Evolutionary conservation across 2,329 filamentous ascomycete genomes (phyloP).

Genomic region (Fusarium continuum): DNA sequence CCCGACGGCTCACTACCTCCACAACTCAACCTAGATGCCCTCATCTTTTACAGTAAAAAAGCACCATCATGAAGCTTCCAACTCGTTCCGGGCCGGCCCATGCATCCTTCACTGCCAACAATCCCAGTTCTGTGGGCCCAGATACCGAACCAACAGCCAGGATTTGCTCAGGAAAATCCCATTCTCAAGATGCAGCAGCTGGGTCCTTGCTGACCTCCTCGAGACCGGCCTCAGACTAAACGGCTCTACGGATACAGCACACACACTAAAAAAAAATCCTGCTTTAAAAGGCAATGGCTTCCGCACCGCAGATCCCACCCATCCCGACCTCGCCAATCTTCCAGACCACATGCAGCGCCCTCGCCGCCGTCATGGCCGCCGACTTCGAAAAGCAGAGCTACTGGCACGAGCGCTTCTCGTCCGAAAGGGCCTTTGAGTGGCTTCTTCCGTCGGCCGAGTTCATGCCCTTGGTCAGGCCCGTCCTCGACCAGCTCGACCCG

Average conservation of each 20-base stretch:
- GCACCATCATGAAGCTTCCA: slow-evolving; percentile 3
- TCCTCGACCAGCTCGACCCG: slow-evolving; percentile 44
- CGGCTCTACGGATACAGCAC: too few species aligned
- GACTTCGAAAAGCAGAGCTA: slow-evolving; percentile 61
- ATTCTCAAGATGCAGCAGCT: slow-evolving; percentile 28
- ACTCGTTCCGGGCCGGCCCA: slow-evolving; percentile 15
- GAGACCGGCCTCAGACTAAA: slow-evolving; percentile 2
- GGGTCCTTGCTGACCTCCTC: not conserved
- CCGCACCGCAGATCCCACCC: slow-evolving; percentile 36
- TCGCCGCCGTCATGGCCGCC: slow-evolving; percentile 39
- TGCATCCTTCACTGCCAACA: slow-evolving; percentile 15
- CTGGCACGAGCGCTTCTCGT: slow-evolving; percentile 58
- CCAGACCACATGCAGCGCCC: slow-evolving; percentile 5
- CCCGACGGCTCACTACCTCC: not conserved
- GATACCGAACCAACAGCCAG: slow-evolving; percentile 12
- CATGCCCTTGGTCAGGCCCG: slow-evolving; percentile 51
- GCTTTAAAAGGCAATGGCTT: slow-evolving; percentile 22
- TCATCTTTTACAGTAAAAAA: not conserved
- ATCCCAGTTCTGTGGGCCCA: slow-evolving; percentile 33
- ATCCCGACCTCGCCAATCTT: slow-evolving; percentile 28
- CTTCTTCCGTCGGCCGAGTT: slow-evolving; percentile 55
- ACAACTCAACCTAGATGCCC: not conserved
- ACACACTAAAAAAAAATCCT: slow-evolving; percentile 16
- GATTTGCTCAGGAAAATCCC: slow-evolving; percentile 22
- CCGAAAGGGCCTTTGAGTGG: slow-evolving; percentile 60